A percentile compares a stretch with the other conserved stretches of the same genome.
Evolutionary conservation across 2,329 filamentous ascomycete species (phyloP).

Genomic region (Blastomyces parvus): DNA sequence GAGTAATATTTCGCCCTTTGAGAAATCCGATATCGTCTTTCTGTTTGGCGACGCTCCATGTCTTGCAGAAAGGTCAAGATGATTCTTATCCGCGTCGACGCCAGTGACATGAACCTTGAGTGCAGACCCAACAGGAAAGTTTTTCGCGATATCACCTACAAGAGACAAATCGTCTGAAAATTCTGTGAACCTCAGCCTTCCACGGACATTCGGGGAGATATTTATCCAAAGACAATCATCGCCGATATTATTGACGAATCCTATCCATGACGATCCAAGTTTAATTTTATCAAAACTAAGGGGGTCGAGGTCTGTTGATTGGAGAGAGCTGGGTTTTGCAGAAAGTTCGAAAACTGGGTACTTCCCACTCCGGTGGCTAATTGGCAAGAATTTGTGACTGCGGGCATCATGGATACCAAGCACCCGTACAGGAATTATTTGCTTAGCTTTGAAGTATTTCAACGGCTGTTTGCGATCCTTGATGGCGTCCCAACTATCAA

Average conservation of each 20-base stretch:
- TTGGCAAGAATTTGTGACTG: slow-evolving; percentile 82
- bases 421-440: slow-evolving; percentile 64
- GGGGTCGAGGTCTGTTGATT: slow-evolving; percentile 48
- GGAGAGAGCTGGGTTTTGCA: slow-evolving; percentile 55
- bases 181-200: slow-evolving; percentile 72
- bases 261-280: slow-evolving; percentile 61
- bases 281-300: slow-evolving; percentile 65
- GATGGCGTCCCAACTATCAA: slow-evolving; percentile 81
- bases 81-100: slow-evolving; percentile 62
- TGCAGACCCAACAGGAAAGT: slow-evolving; percentile 86
- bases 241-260: slow-evolving; percentile 83
- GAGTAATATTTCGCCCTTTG: slow-evolving; percentile 69
- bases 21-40: slow-evolving; percentile 61
- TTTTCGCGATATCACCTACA: slow-evolving; percentile 62
- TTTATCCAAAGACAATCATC: slow-evolving; percentile 82
- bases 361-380: slow-evolving; percentile 74
- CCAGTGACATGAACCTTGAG: slow-evolving; percentile 68
- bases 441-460: slow-evolving; percentile 60
- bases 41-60: slow-evolving; percentile 48
- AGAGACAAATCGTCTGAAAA: slow-evolving; percentile 77
- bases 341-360: slow-evolving; percentile 77
- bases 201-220: slow-evolving; percentile 76
- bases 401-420: slow-evolving; percentile 82
- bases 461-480: slow-evolving; percentile 71
- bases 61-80: slow-evolving; percentile 73